Evolutionary conservation across 2,329 filamentous ascomycete genomes (phyloP).

Genomic region (Thermochaetoides dissita): DNA sequence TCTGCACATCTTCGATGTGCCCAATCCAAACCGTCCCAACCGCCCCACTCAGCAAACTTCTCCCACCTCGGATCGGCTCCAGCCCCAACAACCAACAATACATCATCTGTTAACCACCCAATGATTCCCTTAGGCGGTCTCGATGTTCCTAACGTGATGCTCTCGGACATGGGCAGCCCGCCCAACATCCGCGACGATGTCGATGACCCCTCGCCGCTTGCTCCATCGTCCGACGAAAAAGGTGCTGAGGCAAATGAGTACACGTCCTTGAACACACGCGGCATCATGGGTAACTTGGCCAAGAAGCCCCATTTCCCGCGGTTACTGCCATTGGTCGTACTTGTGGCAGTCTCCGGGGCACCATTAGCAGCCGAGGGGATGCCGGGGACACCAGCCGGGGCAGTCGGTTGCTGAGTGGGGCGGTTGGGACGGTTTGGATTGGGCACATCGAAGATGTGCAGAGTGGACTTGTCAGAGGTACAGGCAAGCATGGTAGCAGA

Average conservation of each 20-base stretch:
- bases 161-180: constrained; percentile 29
- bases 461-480: constrained; percentile 89
- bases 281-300: constrained; percentile 70
- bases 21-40: constrained; percentile 33
- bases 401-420: constrained; percentile 5
- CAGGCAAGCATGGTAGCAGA: constrained; percentile 68
- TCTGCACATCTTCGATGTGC: constrained; percentile 83
- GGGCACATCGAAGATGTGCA: constrained; percentile 85
- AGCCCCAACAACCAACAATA: constrained; percentile 62
- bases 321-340: constrained; percentile 28
- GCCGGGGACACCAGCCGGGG: too few species aligned
- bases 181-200: constrained; percentile 25
- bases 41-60: constrained; percentile 47
- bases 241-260: constrained; percentile 72
- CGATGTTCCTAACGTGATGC: constrained; percentile 33
- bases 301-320: constrained; percentile 75
- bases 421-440: constrained; percentile 30
- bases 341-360: not conserved
- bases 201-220: not conserved
- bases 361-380: too few species aligned
- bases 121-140: constrained; percentile 68
- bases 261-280: constrained; percentile 73
- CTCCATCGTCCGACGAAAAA: constrained; percentile 64
- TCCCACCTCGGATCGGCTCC: constrained; percentile 77
- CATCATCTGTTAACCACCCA: constrained; percentile 67